Evolutionary conservation across 371 early-diverging fungal genomes (phyloP), one percentile per base, ranked within the genome.

Genomic region (Rhizopus stolonifer): DNA sequence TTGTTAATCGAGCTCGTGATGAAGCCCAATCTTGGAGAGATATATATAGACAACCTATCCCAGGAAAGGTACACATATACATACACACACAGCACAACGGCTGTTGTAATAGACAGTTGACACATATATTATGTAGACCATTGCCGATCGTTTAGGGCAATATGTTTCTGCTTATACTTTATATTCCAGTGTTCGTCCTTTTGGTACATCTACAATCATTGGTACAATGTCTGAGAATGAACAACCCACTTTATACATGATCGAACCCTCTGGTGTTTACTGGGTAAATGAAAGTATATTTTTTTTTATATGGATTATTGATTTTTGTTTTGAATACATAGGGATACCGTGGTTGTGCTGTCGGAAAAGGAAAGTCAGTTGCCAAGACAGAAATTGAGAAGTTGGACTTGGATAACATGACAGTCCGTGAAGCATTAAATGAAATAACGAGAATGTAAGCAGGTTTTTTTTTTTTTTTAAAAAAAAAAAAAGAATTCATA

Each of bases 351-450:
- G 99, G 91, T 15, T 90, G 91, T 63, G 99, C 97, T 22, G 83
- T 89, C 46, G 99, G 99, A 59, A 98, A 97, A 78, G 98, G 97
- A 50, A 88, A 92, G 56, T 94, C 95, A 65, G 89, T 92, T 29
- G 99, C 97, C 48, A 96, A 94, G 75, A 95, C 97, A 18, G 97
- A 96, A 70, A 85, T 98, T 46, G 99, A 98, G 56, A 98, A 97
- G 72, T 80, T 98, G 45, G 87, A 95, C 54, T 71, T 96, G 45
- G 80, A 83, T 9, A 81, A 90, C 31, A 74, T 98, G 83, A 86
- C 92, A 10, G 88, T 82, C 45, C 86, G 87, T 22, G 90, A 98
- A 60, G 97, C 95, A 22, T 91, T 94, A 26, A 93, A 90, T 69
- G 92, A 93, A 55, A 96, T 94, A 36, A 95, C 99, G 2, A 81